Base-by-base conservation (phyloP, 768 basidiomycete genomes). In the Ephemerocybe angulata region DNA sequence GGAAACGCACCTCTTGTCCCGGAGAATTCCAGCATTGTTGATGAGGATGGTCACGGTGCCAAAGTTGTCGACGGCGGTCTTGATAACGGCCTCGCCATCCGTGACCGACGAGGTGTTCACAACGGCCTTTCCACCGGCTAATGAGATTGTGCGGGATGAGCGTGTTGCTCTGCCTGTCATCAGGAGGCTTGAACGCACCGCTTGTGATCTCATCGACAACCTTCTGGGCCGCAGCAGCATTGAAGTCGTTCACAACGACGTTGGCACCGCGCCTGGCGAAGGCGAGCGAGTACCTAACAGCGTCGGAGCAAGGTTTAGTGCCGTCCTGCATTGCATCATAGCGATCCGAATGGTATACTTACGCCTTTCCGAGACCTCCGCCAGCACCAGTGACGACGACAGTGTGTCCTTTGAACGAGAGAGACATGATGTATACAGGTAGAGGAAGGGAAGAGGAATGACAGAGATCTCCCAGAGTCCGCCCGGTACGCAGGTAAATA, bases 381-480 rank as follows among this genome's bases (percentile, higher is more conserved):
- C 97, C 97, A 40, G 94, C 95, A 43, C 97, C 97, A 40, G 97
- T 99, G 59, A 98, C 76, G 59, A 99, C 82, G 54, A 94, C 90
- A n/a, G 90, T 93, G 52, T 95, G 90, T 53, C 86, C 86, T 70
- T 88, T 85, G 79, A 93, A 96, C 2, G 86, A 88, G 10, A 87
- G 71, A 54, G 80, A 70, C 82, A 83, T 83, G 48, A 51, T 65
- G 19, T 54, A 24, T 49, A 41, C 33, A 22, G 30, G 30, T 42
- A 41, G 46, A 29, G 52, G 42, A 43, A 52, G 54, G 13, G 48
- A 31, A 56, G 48, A 28, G 22, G 31, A 35, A 35, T n/a, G 33
- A 59, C 21, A 7, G 12, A 2, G 30, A 15, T 27, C n/a, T 52
- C 52, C 31, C 29, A 52, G 2, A n/a, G n/a, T n/a, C n/a, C n/a